Evolutionary conservation across 2,329 filamentous ascomycete species (phyloP).

Genomic region (Apiospora marii): DNA sequence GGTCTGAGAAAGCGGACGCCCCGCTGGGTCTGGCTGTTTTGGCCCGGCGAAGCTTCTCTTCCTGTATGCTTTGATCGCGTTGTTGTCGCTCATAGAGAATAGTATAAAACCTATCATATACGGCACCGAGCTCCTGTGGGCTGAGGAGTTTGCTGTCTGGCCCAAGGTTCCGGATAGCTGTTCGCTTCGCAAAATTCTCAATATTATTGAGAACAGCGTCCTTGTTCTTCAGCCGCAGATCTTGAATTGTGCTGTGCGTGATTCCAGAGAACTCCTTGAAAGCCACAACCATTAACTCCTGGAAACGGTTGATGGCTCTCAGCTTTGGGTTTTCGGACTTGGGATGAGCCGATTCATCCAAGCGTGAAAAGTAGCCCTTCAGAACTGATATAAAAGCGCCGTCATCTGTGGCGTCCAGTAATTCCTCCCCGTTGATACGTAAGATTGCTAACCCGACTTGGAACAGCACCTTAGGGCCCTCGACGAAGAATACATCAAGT

Average conservation of each 20-base stretch:
- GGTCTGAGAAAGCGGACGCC: conserved; percentile 46
- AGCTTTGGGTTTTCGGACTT: conserved; percentile 95
- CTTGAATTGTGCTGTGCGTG: conserved; percentile 90
- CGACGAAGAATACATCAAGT: conserved; percentile 96
- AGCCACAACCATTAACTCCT: conserved; percentile 98
- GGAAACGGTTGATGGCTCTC: conserved; percentile 91
- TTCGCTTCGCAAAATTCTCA: conserved; percentile 96
- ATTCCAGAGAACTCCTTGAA: conserved; percentile 98
- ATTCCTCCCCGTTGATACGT: conserved; percentile 94
- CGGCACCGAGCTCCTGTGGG: conserved; percentile 82
- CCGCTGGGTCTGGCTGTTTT: conserved; percentile 68
- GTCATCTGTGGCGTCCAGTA: conserved; percentile 91
- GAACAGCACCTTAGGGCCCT: conserved; percentile 96
- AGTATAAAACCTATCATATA: conserved; percentile 95
- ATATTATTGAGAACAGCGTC: conserved; percentile 94
- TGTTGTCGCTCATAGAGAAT: conserved; percentile 93
- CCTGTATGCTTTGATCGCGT: conserved; percentile 77
- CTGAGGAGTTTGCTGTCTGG: conserved; percentile 93
- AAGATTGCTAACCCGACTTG: conserved; percentile 97
- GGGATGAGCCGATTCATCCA: conserved; percentile 96
- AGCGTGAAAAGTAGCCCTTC: conserved; percentile 90
- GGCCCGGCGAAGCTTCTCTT: conserved; percentile 72
- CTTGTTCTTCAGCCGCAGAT: conserved; percentile 91
- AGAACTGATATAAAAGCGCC: conserved; percentile 96
- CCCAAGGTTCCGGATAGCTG: conserved; percentile 92